A percentile compares a stretch with the other conserved stretches of the same genome.
phyloP scores from a whole-genome alignment of 108 stramenopile species.

The Discostella pseudostelligera region DNA sequence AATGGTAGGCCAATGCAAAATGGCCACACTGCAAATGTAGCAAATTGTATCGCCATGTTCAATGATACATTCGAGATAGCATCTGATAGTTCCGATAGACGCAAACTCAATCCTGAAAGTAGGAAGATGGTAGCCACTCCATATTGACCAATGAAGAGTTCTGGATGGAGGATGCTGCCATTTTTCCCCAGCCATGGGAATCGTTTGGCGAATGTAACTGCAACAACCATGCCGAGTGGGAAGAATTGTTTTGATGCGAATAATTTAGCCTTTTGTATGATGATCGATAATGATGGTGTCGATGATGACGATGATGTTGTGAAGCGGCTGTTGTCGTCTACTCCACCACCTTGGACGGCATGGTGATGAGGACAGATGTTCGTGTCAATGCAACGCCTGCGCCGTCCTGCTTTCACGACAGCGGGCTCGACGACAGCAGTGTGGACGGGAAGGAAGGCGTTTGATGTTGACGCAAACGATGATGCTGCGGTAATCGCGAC shows the following conservation, averaged over 20 bases:
- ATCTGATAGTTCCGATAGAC: constrained; percentile 64
- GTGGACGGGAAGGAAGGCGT: background rate
- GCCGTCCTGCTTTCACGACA: background rate
- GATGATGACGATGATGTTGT: too few relatives aligned
- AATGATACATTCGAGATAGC: constrained; percentile 74
- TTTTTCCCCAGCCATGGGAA: constrained; percentile 62
- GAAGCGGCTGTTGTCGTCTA: too few relatives aligned
- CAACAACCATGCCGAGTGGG: constrained; percentile 71
- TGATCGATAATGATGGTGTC: too few relatives aligned
- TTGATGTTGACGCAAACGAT: background rate
- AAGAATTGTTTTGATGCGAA: constrained; percentile 79
- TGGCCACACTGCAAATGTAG: constrained; percentile 78
- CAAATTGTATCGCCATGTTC: constrained; percentile 67
- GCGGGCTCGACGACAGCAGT: background rate
- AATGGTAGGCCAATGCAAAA: constrained; percentile 73
- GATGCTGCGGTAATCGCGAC: background rate
- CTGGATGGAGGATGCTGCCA: constrained; percentile 75
- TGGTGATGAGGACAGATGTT: background rate
- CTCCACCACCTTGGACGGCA: background rate
- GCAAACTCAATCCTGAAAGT: constrained; percentile 76
- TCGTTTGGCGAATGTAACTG: constrained; percentile 60
- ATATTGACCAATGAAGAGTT: constrained; percentile 80
- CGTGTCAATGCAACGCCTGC: background rate
- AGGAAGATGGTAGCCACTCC: constrained; percentile 87
- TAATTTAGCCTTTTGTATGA: constrained; percentile 8